Evolutionary conservation across 2,329 filamentous ascomycete species (phyloP), one percentile per base, ranked within the genome.

Genomic region (Alternaria dauci): DNA sequence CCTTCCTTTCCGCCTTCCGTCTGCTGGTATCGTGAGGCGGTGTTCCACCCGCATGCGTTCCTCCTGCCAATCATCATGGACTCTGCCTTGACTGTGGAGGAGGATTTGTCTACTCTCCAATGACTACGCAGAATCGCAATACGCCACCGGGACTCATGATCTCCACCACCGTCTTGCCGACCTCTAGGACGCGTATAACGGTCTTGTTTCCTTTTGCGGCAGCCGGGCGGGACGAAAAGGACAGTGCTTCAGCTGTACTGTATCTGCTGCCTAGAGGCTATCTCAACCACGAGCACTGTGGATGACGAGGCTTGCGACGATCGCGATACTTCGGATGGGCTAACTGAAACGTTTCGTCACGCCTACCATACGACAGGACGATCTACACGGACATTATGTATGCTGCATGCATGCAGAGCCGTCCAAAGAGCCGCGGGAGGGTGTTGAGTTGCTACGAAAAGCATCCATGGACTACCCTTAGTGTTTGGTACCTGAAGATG

Each of bases 201-300:
- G 64, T 44, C 48, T 47, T 62, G 5, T 3, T 47, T 59, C 59
- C 61, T 58, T 25, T 60, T 65, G 28, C 8, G 55, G 60, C 34
- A 59, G 23, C 52, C 47, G 50, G 54, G 46, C 54, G 38, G 39
- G 43, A 55, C 26, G 51, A 43, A 55, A 52, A 36, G 36, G 50
- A 60, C 61, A 53, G 46, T 62, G 62, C 50, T 53, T 41, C 23
- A 30, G 36, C 39, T 30, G 38, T 32, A 47, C 51, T 18, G 12
- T 53, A 47, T 50, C 61, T 69, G 65, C 57, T 68, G 68, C 67
- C 65, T 68, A 64, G 60, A 66, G 53, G 48, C 65, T 60, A 51
- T 56, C 60, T 61, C 55, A 55, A 68, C 63, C 50, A 64, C 55
- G 34, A 36, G 47, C 52, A 52, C 46, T 52, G 25, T 47, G 36